Evolutionary conservation across 2,329 filamentous ascomycete genomes (phyloP).

Genomic region (Pseudogymnoascus sp.): DNA sequence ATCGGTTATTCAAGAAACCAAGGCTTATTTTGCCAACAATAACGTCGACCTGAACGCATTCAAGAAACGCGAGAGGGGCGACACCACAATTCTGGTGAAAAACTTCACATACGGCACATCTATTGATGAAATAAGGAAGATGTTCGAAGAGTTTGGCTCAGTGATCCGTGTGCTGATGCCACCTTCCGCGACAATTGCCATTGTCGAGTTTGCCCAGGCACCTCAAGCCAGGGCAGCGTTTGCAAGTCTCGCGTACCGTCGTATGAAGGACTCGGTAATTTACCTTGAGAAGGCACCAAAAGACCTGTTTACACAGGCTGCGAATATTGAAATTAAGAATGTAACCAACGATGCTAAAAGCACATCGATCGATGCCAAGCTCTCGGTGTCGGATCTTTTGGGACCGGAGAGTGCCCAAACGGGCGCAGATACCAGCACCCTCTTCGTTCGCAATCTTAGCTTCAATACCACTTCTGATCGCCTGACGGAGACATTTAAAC

Average conservation of each 20-base stretch:
- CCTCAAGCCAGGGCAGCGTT: constrained; percentile 79
- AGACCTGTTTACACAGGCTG: constrained; percentile 52
- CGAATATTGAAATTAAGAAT: constrained; percentile 11
- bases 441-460: constrained; percentile 91
- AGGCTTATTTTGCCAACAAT: constrained; percentile 78
- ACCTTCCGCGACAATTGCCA: constrained; percentile 84
- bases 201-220: constrained; percentile 76
- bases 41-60: constrained; percentile 91
- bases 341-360: constrained; percentile 13
- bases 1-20: constrained; percentile 91
- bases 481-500: constrained; percentile 68
- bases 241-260: constrained; percentile 75
- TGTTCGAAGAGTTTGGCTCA: constrained; percentile 81
- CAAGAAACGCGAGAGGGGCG: constrained; percentile 74
- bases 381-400: constrained; percentile 62
- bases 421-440: constrained; percentile 61
- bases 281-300: constrained; percentile 92
- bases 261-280: constrained; percentile 81
- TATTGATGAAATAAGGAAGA: constrained; percentile 64
- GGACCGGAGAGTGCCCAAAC: constrained; percentile 45
- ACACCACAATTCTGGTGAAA: constrained; percentile 83
- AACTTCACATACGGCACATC: constrained; percentile 85
- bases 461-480: constrained; percentile 76
- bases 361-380: constrained; percentile 36
- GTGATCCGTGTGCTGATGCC: constrained; percentile 83